Percentiles rank a stretch among this genome's conserved stretches.
phyloP scores from a whole-genome alignment of 2,329 filamentous ascomycete genomes.

The Claviceps purpurea region DNA sequence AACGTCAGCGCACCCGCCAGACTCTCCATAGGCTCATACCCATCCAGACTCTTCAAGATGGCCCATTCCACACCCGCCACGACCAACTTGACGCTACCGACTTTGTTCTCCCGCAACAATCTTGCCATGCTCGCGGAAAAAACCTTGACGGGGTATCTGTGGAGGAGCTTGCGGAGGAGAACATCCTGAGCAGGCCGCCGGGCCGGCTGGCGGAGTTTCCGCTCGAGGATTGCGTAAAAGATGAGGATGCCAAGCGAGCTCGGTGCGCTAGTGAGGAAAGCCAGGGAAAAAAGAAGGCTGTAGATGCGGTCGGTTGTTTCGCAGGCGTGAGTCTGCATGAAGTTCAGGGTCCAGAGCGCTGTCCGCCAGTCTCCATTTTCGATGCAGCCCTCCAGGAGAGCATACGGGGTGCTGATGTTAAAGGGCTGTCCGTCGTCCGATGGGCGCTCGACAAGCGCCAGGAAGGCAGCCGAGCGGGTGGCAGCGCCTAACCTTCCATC shows the following conservation, averaged over 20 bases:
- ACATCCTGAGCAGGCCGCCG: constrained; percentile 14
- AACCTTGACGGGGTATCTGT: constrained; percentile 15
- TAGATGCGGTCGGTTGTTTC: constrained; percentile 21
- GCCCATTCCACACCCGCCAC: constrained; percentile 17
- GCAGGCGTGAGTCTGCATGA: constrained; percentile 10
- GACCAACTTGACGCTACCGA: constrained; percentile 5
- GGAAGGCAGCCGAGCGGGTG: constrained; percentile 14
- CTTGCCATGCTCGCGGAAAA: constrained; percentile 15
- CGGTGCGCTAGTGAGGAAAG: constrained; percentile 18
- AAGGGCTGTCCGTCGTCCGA: constrained; percentile 13
- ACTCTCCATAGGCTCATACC: constrained; percentile 15
- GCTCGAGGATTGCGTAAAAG: constrained; percentile 20
- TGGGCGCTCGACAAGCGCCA: constrained; percentile 14
- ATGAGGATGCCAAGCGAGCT: constrained; percentile 18
- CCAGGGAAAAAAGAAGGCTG: constrained; percentile 24
- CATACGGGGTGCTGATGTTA: constrained; percentile 22
- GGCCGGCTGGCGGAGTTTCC: constrained; percentile 14
- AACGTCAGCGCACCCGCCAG: constrained; percentile 15
- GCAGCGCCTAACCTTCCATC: constrained; percentile 12
- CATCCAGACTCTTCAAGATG: constrained; percentile 16
- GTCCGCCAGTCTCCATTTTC: constrained; percentile 17
- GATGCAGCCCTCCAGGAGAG: constrained; percentile 21
- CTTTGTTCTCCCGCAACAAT: constrained; percentile 10
- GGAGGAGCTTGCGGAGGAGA: constrained; percentile 13
- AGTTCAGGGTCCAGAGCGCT: constrained; percentile 18